Percentiles rank a stretch among this genome's conserved stretches.
Conservation (phyloP, 108 stramenopile species). For the Cyclotella kingstonii region DNA sequence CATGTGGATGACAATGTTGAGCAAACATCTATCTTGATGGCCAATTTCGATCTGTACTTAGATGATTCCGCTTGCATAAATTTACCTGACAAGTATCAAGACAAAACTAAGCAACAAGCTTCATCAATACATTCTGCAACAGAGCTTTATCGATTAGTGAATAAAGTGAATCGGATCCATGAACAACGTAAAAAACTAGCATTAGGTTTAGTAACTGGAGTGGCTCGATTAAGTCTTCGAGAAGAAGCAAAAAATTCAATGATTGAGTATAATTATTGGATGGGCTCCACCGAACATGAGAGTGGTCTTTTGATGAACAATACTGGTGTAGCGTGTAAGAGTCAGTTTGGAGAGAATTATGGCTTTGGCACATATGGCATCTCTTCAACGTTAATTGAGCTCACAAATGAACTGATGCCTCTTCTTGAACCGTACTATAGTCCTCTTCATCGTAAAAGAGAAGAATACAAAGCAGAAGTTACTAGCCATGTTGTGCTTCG, state of each 20-base stretch:
- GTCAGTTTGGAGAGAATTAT: constrained; percentile 49
- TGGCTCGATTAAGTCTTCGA: constrained; percentile 32
- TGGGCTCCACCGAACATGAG: not conserved
- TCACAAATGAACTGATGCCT: constrained; percentile 42
- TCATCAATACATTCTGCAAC: constrained; percentile 54
- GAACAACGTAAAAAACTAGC: constrained; percentile 57
- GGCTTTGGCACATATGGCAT: constrained; percentile 53
- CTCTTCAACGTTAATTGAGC: constrained; percentile 43
- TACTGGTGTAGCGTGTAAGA: constrained; percentile 9
- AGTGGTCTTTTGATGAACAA: not conserved
- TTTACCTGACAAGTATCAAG: constrained; percentile 1
- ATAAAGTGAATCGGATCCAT: constrained; percentile 50
- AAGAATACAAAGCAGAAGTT: constrained; percentile 57
- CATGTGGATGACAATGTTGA: constrained; percentile 14
- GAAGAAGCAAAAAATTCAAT: constrained; percentile 2
- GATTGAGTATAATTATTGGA: constrained; percentile 48
- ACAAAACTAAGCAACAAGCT: not conserved
- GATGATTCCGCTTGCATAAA: constrained; percentile 33
- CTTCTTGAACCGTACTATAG: constrained; percentile 55
- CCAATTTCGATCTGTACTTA: constrained; percentile 47
- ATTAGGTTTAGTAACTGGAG: constrained; percentile 42
- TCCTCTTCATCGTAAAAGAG: constrained; percentile 37
- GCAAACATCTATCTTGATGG: constrained; percentile 50
- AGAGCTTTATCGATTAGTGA: constrained; percentile 44
- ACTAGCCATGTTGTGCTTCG: constrained; percentile 57